These are phyloP conservation scores for Paecilomyces variotii DNA, from an alignment of 2,329 filamentous ascomycete genomes.

Conservation along the genomic window DNA sequence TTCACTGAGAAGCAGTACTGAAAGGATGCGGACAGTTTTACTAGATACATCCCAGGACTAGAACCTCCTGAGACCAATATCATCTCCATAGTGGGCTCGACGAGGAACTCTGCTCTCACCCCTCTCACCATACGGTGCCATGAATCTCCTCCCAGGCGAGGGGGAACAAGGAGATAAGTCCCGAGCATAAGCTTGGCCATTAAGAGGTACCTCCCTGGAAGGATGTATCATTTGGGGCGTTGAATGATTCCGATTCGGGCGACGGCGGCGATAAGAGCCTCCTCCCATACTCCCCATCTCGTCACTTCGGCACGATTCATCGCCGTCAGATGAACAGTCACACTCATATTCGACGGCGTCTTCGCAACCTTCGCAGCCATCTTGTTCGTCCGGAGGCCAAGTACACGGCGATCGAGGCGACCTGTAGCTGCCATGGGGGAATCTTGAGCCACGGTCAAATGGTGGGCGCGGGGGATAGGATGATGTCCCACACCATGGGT, in stretches of 20 bases:
- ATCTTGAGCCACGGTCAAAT: neutral
- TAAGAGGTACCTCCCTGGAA: neutral
- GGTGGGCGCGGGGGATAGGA: neutral
- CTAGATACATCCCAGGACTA: neutral
- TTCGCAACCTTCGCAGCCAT: neutral
- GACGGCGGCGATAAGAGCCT: slow-evolving; percentile 1
- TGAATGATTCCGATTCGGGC: neutral
- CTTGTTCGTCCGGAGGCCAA: neutral
- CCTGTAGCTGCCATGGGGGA: neutral
- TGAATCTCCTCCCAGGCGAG: neutral
- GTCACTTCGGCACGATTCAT: neutral
- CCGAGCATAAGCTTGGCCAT: neutral
- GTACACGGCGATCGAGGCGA: neutral
- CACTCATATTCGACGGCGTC: neutral
- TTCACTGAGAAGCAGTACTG: neutral
- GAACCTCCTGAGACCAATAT: neutral
- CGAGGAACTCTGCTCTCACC: neutral
- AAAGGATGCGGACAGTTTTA: neutral
- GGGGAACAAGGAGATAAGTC: neutral
- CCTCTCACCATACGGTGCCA: neutral
- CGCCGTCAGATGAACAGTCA: neutral
- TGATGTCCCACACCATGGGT: neutral
- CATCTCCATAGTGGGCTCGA: neutral
- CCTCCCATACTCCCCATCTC: neutral
- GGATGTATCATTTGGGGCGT: neutral